These are phyloP conservation scores for Candida neerlandica DNA, from an alignment of 1,139 yeast genomes.

Conservation along the genomic window DNA sequence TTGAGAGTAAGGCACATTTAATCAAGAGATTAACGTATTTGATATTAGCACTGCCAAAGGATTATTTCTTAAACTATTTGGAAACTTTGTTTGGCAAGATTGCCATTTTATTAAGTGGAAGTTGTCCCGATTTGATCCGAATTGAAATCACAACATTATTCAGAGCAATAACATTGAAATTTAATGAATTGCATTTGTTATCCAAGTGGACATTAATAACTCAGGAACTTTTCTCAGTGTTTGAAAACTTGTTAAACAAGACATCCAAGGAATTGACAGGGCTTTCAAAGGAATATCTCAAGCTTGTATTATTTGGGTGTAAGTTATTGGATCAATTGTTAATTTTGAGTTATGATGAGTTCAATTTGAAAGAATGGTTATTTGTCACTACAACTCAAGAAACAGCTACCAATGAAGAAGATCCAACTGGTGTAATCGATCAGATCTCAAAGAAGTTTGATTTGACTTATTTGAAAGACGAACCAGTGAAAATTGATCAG, in stretches of 20 bases:
- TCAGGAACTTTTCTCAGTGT: constrained; percentile 58
- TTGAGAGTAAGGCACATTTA: constrained; percentile 49
- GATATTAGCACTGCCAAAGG: constrained; percentile 60
- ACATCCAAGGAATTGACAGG: constrained; percentile 33
- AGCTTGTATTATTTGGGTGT: constrained; percentile 58
- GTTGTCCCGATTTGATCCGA: constrained; percentile 38
- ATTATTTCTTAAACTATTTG: constrained; percentile 51
- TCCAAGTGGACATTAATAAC: constrained; percentile 74
- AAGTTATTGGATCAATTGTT: constrained; percentile 78
- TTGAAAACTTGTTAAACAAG: constrained; percentile 43
- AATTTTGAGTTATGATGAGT: constrained; percentile 72
- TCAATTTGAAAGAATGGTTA: constrained; percentile 82
- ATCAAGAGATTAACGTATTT: constrained; percentile 65
- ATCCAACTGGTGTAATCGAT: constrained; percentile 45
- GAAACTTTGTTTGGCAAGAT: constrained; percentile 55
- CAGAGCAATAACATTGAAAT: constrained; percentile 63
- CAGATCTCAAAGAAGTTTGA: constrained; percentile 48
- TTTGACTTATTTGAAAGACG: constrained; percentile 35
- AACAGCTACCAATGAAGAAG: constrained; percentile 33
- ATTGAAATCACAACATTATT: constrained; percentile 57
- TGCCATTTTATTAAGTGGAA: constrained; percentile 39
- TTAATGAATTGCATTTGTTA: constrained; percentile 63
- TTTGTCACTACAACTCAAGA: constrained; percentile 75
- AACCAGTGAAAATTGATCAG: constrained; percentile 30
- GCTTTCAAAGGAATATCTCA: constrained; percentile 40